phyloP scores from a whole-genome alignment of 305 asterid species.

The Solanum hybrid region DNA sequence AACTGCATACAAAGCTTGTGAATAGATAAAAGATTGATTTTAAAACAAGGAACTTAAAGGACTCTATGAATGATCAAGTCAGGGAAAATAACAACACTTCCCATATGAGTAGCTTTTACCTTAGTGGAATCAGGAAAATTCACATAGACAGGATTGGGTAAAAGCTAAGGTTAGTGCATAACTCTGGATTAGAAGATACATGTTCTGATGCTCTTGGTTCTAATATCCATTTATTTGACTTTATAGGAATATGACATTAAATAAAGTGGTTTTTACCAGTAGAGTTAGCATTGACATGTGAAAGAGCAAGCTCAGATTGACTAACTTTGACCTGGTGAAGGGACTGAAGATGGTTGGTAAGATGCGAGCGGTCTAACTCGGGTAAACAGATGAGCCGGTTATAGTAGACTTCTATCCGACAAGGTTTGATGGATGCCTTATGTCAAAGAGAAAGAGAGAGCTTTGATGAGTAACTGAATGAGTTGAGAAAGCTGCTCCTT shows the following conservation, averaged over 20 bases:
- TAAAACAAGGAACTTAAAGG: neutral
- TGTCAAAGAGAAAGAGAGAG: neutral
- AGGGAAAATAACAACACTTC: neutral
- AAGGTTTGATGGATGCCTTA: neutral
- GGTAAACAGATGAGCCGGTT: neutral
- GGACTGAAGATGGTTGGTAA: neutral
- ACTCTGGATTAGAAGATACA: neutral
- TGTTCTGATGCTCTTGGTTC: neutral
- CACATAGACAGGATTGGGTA: neutral
- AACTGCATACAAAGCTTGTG: neutral
- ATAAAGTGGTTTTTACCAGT: neutral
- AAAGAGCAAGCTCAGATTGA: neutral
- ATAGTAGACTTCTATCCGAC: neutral
- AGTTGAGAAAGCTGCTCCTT: neutral
- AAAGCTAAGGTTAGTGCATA: neutral
- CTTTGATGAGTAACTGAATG: neutral
- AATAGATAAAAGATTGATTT: neutral
- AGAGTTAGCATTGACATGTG: neutral
- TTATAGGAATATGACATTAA: neutral
- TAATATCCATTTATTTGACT: neutral
- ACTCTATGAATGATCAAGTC: neutral
- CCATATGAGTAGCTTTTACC: neutral
- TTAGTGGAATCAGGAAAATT: neutral
- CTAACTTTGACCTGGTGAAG: neutral
- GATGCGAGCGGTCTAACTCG: neutral